These are phyloP conservation scores for Backusella tarrabulga DNA, from an alignment of 192 early-diverging fungal genomes.

Conservation along the genomic window DNA sequence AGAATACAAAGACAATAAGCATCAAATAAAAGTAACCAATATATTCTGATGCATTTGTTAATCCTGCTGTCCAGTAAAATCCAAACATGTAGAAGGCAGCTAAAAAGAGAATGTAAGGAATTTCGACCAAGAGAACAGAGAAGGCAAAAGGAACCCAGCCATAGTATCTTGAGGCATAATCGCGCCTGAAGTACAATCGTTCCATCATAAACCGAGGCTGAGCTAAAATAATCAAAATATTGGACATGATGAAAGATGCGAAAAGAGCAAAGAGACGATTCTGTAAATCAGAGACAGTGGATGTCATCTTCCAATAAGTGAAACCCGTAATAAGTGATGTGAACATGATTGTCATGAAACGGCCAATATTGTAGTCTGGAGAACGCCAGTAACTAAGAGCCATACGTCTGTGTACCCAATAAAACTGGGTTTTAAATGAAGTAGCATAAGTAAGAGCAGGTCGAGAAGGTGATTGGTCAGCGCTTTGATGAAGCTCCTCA, in stretches of 20 bases:
- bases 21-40: conserved; percentile 67
- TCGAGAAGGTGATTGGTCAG: conserved; percentile 26
- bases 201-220: conserved; percentile 66
- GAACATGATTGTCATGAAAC: conserved; percentile 58
- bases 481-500: conserved; percentile 47
- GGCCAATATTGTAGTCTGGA: conserved; percentile 74
- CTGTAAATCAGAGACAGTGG: conserved; percentile 56
- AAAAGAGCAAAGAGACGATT: conserved; percentile 76
- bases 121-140: conserved; percentile 62
- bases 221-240: conserved; percentile 68
- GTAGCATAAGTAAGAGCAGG: conserved; percentile 45
- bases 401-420: conserved; percentile 66
- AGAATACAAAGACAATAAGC: conserved; percentile 58
- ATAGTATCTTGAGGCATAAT: conserved; percentile 69
- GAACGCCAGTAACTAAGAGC: conserved; percentile 66
- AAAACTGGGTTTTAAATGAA: conserved; percentile 45
- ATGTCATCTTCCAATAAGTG: conserved; percentile 67
- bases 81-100: conserved; percentile 65
- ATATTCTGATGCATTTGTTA: conserved; percentile 49
- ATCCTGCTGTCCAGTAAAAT: conserved; percentile 75
- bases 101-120: conserved; percentile 62
- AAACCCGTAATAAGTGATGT: conserved; percentile 64
- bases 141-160: conserved; percentile 63
- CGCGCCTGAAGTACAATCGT: conserved; percentile 64
- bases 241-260: conserved; percentile 60